Conservation (phyloP, 2,329 filamentous ascomycete genomes). For the Meredithiella fracta region DNA sequence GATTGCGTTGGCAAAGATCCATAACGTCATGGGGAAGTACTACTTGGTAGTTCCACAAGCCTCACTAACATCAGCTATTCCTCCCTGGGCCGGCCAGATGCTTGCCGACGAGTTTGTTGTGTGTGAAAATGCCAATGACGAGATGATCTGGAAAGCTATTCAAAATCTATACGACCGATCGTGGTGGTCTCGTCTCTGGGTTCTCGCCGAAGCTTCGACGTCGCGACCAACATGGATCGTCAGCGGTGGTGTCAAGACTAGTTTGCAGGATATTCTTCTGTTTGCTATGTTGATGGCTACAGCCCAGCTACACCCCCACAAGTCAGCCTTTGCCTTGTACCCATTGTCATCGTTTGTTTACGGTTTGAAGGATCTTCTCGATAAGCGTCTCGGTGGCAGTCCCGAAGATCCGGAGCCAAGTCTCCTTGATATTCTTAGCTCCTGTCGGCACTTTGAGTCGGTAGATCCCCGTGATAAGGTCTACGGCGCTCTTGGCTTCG, state of each 20-base stretch:
- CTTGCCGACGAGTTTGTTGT: conserved; percentile 14
- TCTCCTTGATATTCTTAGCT: conserved; percentile 13
- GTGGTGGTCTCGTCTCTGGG: conserved; percentile 16
- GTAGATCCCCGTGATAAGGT: conserved; percentile 18
- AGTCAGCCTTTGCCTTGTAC: conserved; percentile 13
- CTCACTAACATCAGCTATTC: conserved; percentile 7
- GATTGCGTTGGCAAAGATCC: conserved; percentile 14
- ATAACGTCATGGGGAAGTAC: conserved; percentile 13
- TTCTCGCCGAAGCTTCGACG: conserved; percentile 13
- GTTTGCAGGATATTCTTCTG: conserved; percentile 11
- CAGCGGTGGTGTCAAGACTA: conserved; percentile 9
- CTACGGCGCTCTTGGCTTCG: conserved; percentile 18
- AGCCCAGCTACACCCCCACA: conserved; percentile 12
- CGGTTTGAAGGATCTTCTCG: conserved; percentile 13
- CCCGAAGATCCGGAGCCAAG: conserved; percentile 6
- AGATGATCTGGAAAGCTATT: conserved; percentile 13
- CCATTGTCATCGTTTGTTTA: conserved; percentile 14
- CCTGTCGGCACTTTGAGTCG: conserved; percentile 15
- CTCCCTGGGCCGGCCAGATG: conserved; percentile 11
- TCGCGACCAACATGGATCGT: conserved; percentile 14
- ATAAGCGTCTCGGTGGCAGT: conserved; percentile 5
- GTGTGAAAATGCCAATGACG: conserved; percentile 13
- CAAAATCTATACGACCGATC: conserved; percentile 13
- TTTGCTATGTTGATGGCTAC: conserved; percentile 15
- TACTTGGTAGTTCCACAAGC: conserved; percentile 2